phyloP scores from a whole-genome alignment of 164 flowering plant genomes.

The Stephania japonica region DNA sequence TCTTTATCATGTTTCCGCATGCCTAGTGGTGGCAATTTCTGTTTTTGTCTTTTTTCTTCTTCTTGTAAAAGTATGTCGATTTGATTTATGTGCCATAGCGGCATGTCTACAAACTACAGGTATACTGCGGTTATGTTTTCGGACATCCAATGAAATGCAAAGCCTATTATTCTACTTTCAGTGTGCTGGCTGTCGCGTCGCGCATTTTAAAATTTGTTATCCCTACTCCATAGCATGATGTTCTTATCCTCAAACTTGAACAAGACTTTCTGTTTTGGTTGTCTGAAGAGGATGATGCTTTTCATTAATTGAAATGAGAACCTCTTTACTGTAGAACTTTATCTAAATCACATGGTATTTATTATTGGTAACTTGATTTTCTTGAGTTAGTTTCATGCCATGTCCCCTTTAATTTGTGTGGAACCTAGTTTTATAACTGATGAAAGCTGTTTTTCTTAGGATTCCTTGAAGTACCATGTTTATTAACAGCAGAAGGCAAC shows the following conservation, averaged over 20 bases:
- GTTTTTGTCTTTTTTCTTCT: too few relatives aligned
- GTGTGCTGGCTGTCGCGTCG: neutral
- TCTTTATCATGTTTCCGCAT: too few relatives aligned
- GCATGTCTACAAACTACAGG: too few relatives aligned
- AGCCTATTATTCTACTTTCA: too few relatives aligned
- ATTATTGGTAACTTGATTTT: neutral
- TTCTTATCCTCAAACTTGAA: neutral
- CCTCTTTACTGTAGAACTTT: too few relatives aligned
- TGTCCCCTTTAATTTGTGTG: neutral
- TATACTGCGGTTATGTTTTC: too few relatives aligned
- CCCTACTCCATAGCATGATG: neutral
- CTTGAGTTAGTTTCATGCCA: neutral
- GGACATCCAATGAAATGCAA: too few relatives aligned
- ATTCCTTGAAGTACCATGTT: constrained; percentile 32
- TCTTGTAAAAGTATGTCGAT: too few relatives aligned
- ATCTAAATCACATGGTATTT: neutral
- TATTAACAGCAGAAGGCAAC: constrained; percentile 19
- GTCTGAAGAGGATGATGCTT: too few relatives aligned
- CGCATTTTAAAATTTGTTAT: neutral
- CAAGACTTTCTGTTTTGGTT: neutral
- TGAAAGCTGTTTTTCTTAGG: constrained; percentile 13
- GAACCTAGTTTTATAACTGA: neutral
- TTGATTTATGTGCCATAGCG: too few relatives aligned
- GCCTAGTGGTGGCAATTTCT: too few relatives aligned
- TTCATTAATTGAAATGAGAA: too few relatives aligned